These are phyloP conservation scores for Globisporangium sylvaticum DNA, from an alignment of 352 stramenopile genomes.

Conservation along the genomic window DNA sequence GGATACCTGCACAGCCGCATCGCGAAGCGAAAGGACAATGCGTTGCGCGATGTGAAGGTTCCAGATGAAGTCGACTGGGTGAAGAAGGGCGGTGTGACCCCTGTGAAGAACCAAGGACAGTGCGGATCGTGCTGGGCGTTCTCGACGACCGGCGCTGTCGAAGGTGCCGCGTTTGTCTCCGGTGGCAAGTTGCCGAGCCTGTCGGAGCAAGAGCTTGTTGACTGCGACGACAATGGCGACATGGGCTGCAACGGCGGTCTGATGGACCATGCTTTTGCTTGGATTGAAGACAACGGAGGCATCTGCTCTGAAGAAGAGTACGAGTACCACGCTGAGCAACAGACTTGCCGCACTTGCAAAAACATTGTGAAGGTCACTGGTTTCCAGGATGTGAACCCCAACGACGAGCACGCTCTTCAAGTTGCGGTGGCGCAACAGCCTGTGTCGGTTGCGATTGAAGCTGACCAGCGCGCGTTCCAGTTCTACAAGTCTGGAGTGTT, in stretches of 20 bases:
- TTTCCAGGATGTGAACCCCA: constrained; percentile 85
- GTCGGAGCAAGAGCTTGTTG: constrained; percentile 97
- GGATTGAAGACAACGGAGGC: constrained; percentile 89
- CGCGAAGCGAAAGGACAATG: constrained; percentile 27
- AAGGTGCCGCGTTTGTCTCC: constrained; percentile 95
- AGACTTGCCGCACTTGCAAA: constrained; percentile 78
- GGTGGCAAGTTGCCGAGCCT: constrained; percentile 89
- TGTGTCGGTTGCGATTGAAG: constrained; percentile 93
- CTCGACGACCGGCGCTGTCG: constrained; percentile 95
- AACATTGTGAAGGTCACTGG: constrained; percentile 83
- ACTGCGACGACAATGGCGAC: constrained; percentile 95
- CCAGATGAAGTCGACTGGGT: constrained; percentile 93
- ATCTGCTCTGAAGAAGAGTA: constrained; percentile 96
- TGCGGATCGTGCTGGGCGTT: constrained; percentile 98
- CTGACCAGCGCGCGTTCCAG: constrained; percentile 92
- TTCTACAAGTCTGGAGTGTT: constrained; percentile 96
- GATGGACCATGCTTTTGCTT: constrained; percentile 97
- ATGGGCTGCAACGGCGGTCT: constrained; percentile 96
- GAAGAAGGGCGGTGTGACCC: constrained; percentile 91
- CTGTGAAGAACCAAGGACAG: constrained; percentile 95
- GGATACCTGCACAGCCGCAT: constrained; percentile 65
- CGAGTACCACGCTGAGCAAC: constrained; percentile 87
- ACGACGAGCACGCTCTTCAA: constrained; percentile 84
- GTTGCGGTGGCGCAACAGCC: constrained; percentile 91
- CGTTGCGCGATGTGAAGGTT: constrained; percentile 32